Percentiles rank a stretch among this genome's conserved stretches.
Evolutionary conservation across 805 yeast genomes (phyloP).

Genomic region (Wickerhamiella spandovensis): DNA sequence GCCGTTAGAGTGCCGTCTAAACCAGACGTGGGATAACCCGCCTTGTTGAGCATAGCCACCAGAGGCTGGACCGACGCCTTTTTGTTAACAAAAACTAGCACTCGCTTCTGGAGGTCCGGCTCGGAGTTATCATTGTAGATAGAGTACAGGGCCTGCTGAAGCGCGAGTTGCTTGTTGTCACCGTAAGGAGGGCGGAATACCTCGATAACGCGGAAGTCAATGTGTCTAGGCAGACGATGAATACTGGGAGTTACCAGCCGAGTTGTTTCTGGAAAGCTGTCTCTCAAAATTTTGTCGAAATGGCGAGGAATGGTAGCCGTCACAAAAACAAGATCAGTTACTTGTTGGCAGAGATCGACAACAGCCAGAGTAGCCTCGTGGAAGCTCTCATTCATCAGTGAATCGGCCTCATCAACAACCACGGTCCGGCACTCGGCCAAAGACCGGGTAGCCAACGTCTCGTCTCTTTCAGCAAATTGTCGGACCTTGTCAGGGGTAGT

Average conservation of each 20-base stretch:
- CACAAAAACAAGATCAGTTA: conserved; percentile 58
- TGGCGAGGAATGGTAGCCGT: conserved; percentile 83
- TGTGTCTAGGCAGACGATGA: conserved; percentile 69
- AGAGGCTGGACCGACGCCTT: conserved; percentile 49
- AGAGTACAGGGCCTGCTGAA: conserved; percentile 80
- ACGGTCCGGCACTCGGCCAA: conserved; percentile 40
- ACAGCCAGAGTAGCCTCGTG: conserved; percentile 47
- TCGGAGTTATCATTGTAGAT: conserved; percentile 77
- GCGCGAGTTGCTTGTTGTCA: conserved; percentile 70
- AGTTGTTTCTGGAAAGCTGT: conserved; percentile 49
- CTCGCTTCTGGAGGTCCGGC: conserved; percentile 58
- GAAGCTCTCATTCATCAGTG: conserved; percentile 74
- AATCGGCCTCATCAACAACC: conserved; percentile 90
- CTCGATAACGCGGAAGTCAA: conserved; percentile 63
- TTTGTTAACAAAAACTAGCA: conserved; percentile 72
- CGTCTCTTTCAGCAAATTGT: conserved; percentile 25
- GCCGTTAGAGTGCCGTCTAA: conserved; percentile 53
- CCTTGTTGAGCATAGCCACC: conserved; percentile 38
- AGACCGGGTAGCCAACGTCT: conserved; percentile 17
- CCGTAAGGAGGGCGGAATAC: conserved; percentile 67
- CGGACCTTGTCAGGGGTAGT: conserved; percentile 72
- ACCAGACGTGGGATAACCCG: conserved; percentile 48
- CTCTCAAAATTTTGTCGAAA: conserved; percentile 48
- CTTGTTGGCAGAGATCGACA: conserved; percentile 36
- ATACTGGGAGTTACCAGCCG: conserved; percentile 67